Evolutionary conservation across 306 rosid genomes (phyloP).

Genomic region (Hippophae tibetana): DNA sequence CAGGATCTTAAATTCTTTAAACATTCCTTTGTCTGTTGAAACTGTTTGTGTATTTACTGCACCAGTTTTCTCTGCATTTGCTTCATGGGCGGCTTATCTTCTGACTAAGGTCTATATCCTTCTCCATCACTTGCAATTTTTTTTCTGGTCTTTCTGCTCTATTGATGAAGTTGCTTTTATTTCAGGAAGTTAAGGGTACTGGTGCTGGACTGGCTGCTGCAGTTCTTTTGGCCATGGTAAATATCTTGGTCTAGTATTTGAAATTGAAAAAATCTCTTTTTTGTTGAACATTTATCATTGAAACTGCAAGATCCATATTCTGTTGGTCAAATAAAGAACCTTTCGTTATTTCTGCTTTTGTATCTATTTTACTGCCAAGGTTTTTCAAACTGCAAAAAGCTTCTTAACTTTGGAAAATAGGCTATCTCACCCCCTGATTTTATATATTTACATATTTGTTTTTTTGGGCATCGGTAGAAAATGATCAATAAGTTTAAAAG

Average conservation of each 20-base stretch:
- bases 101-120: conserved; percentile 56
- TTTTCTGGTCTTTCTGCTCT: conserved; percentile 7
- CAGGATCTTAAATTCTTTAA: conserved; percentile 76
- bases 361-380: too few relatives aligned
- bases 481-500: too few relatives aligned
- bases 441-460: too few relatives aligned
- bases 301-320: not conserved
- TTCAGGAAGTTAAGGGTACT: conserved; percentile 85
- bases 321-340: too few relatives aligned
- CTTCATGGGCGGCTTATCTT: conserved; percentile 91
- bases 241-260: conserved; percentile 21
- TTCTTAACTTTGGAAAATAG: too few relatives aligned
- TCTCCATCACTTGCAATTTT: conserved; percentile 9
- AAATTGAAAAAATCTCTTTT: conserved; percentile 14
- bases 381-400: too few relatives aligned
- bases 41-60: conserved; percentile 98
- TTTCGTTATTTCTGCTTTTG: too few relatives aligned
- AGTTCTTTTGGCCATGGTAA: conserved; percentile 86
- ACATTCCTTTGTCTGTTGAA: conserved; percentile 94
- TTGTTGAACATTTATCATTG: too few relatives aligned
- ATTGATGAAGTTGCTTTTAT: conserved; percentile 18
- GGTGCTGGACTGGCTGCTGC: conserved; percentile 99
- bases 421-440: too few relatives aligned
- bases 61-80: conserved; percentile 93
- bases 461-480: too few relatives aligned